Evolutionary conservation across 2,329 filamentous ascomycete species (phyloP).

Genomic region (Diaporthe longicolla): DNA sequence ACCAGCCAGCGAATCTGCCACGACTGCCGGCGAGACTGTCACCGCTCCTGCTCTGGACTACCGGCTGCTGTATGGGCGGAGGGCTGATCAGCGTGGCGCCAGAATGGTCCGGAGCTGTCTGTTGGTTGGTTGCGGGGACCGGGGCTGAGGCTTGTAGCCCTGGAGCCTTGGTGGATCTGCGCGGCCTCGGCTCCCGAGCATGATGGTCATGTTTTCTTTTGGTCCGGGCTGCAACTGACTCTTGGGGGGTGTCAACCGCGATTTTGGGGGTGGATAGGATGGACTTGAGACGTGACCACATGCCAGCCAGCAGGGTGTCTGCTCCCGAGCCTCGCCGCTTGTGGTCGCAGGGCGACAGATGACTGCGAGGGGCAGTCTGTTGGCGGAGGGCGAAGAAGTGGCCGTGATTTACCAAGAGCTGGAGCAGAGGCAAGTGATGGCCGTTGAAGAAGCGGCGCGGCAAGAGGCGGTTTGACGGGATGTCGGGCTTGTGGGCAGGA

Average conservation of each 20-base stretch:
- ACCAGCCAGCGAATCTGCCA: not conserved
- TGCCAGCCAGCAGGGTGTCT: too few relatives aligned
- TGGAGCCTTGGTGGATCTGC: not conserved
- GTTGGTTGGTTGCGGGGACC: not conserved
- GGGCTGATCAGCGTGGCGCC: not conserved
- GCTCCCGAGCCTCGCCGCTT: not conserved
- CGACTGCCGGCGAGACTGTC: not conserved
- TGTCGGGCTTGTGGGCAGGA: not conserved
- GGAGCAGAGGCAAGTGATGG: constrained; percentile 8
- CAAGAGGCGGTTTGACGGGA: not conserved
- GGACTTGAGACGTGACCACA: not conserved
- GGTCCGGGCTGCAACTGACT: not conserved
- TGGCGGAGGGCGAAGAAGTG: not conserved
- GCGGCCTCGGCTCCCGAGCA: not conserved
- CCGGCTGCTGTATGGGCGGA: not conserved
- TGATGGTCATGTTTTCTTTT: not conserved
- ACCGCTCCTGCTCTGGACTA: not conserved
- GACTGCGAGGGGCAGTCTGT: not conserved
- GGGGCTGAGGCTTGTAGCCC: not conserved
- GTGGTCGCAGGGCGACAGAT: not conserved
- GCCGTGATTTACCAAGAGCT: constrained; percentile 12
- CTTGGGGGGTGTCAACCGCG: not conserved
- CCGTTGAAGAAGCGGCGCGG: not conserved
- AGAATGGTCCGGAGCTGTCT: not conserved
- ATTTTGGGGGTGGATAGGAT: not conserved